These are phyloP conservation scores for Coccomyxa sp. DNA, from an alignment of 139 green algal genomes.

Conservation along the genomic window DNA sequence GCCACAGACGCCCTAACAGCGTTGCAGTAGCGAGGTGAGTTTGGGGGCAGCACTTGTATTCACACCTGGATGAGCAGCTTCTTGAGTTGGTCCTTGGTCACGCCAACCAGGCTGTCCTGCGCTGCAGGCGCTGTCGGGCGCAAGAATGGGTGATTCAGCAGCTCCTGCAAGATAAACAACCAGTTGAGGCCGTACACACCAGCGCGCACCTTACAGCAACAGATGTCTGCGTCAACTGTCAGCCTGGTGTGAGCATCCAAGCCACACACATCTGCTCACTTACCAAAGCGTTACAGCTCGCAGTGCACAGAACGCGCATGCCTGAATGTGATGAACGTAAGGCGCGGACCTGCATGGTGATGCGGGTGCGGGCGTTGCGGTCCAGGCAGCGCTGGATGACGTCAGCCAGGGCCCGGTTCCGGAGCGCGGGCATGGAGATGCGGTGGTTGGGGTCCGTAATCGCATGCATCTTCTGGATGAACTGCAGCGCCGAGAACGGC, in stretches of 20 bases:
- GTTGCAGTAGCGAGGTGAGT: no score
- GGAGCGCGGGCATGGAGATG: constrained; percentile 59
- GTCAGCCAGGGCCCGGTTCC: constrained; percentile 65
- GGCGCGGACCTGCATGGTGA: constrained; percentile 66
- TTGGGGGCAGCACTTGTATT: background rate
- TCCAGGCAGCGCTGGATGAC: constrained; percentile 82
- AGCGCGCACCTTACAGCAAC: no score
- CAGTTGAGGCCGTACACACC: no score
- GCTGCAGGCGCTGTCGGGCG: constrained; percentile 34
- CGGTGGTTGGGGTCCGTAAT: constrained; percentile 73
- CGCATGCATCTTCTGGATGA: constrained; percentile 94
- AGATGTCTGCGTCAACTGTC: no score
- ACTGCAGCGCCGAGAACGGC: constrained; percentile 78
- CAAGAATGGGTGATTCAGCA: constrained; percentile 87
- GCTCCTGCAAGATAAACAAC: constrained; percentile 45
- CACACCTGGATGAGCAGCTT: constrained; percentile 56
- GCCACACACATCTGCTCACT: no score
- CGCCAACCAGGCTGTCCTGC: constrained; percentile 14
- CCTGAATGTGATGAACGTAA: no score
- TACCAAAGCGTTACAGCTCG: no score
- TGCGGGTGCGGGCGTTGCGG: constrained; percentile 70
- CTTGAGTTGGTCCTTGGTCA: constrained; percentile 66
- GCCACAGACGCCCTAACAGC: no score
- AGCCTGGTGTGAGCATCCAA: no score
- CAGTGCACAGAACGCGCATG: no score